phyloP scores from a whole-genome alignment of 2,329 filamentous ascomycete genomes.

The Apiospora koreana region DNA sequence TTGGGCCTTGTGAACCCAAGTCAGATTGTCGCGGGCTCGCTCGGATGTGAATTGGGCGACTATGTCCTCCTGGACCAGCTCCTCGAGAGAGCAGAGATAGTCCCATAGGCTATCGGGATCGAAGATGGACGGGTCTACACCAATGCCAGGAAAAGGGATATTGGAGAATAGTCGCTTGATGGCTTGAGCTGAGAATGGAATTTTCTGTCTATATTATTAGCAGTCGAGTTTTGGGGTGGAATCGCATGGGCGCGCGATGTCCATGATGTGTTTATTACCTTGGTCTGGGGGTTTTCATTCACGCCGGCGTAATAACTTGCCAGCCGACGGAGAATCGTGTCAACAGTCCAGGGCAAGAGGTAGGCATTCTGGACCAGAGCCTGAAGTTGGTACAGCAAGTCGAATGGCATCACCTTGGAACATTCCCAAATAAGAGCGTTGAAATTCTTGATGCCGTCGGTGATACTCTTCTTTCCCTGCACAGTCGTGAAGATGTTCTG shows the following conservation, averaged over 20 bases:
- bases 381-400: conserved; percentile 62
- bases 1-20: conserved; percentile 53
- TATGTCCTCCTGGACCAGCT: conserved; percentile 31
- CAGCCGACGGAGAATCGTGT: conserved; percentile 47
- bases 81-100: conserved; percentile 44
- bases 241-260: background rate
- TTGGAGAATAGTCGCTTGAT: conserved; percentile 53
- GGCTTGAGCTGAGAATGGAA: conserved; percentile 51
- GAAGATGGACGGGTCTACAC: conserved; percentile 45
- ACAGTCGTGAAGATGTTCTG: conserved; percentile 23
- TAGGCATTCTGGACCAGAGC: conserved; percentile 64
- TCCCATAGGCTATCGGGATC: conserved; percentile 27
- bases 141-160: conserved; percentile 57
- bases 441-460: conserved; percentile 32
- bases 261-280: background rate
- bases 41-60: conserved; percentile 26
- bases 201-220: conserved; percentile 15
- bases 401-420: conserved; percentile 47
- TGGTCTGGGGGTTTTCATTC: background rate
- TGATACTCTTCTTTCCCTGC: conserved; percentile 19
- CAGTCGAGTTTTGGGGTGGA: background rate
- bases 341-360: conserved; percentile 56
- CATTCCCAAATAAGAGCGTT: conserved; percentile 30
- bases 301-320: conserved; percentile 26
- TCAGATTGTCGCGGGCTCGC: conserved; percentile 41